Conservation (phyloP, 2,329 filamentous ascomycete genomes). For the Penicillium sp. region DNA sequence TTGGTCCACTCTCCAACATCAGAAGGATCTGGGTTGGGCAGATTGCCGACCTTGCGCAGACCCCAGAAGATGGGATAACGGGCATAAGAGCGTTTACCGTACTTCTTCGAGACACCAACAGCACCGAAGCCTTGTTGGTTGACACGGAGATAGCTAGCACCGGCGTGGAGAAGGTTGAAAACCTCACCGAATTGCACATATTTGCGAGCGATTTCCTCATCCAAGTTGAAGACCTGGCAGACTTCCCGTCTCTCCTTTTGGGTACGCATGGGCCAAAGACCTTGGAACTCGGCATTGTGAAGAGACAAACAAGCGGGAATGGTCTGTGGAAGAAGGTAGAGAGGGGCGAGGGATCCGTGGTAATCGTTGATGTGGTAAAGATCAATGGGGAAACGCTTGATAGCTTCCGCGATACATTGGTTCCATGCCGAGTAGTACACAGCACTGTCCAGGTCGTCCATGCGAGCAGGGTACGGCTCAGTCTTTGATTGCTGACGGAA, state of each 20-base stretch:
- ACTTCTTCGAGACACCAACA: conserved; percentile 70
- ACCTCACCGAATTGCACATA: conserved; percentile 71
- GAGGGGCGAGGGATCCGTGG: conserved; percentile 63
- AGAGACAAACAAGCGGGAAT: conserved; percentile 65
- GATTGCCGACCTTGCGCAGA: conserved; percentile 61
- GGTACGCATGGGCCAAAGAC: conserved; percentile 68
- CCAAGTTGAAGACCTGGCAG: conserved; percentile 66
- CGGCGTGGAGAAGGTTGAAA: conserved; percentile 69
- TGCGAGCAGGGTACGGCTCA: conserved; percentile 67
- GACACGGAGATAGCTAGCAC: conserved; percentile 65
- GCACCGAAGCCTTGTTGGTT: conserved; percentile 69
- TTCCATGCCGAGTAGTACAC: conserved; percentile 73
- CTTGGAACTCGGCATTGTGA: conserved; percentile 72
- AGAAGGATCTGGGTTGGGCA: conserved; percentile 67
- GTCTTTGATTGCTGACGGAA: conserved; percentile 66
- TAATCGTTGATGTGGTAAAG: conserved; percentile 69
- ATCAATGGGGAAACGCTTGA: conserved; percentile 64
- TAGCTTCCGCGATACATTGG: conserved; percentile 66
- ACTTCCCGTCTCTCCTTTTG: conserved; percentile 63
- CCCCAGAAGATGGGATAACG: conserved; percentile 72
- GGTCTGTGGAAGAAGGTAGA: conserved; percentile 64
- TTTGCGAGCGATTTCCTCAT: conserved; percentile 57
- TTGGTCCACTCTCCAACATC: conserved; percentile 64
- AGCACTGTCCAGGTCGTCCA: conserved; percentile 69
- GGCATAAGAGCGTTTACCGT: conserved; percentile 67